phyloP scores from a whole-genome alignment of 177 flowering plant genomes.

The Vitis hybrid region DNA sequence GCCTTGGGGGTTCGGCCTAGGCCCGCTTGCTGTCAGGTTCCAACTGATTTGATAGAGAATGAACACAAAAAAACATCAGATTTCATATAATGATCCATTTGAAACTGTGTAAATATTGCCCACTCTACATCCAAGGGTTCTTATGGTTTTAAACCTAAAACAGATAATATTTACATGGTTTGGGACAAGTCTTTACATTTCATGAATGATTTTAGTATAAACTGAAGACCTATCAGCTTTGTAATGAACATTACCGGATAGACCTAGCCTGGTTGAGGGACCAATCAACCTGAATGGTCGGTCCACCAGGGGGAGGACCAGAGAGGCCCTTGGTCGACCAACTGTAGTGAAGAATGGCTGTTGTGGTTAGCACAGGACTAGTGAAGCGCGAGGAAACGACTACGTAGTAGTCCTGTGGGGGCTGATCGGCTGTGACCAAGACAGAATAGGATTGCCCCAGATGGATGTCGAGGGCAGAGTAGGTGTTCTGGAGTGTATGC shows the following conservation, averaged over 20 bases:
- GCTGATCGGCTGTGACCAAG: conserved; percentile 66
- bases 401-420: conserved; percentile 56
- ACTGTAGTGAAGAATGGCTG: conserved; percentile 65
- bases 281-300: conserved; percentile 49
- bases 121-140: too few relatives aligned
- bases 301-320: conserved; percentile 58
- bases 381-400: conserved; percentile 69
- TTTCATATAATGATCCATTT: background rate
- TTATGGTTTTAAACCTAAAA: too few relatives aligned
- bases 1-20: conserved; percentile 81
- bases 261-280: conserved; percentile 64
- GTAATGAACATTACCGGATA: conserved; percentile 36
- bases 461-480: conserved; percentile 58
- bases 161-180: too few relatives aligned
- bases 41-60: conserved; percentile 31
- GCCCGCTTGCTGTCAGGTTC: conserved; percentile 74
- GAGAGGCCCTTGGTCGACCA: conserved; percentile 46
- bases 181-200: background rate
- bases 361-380: conserved; percentile 47
- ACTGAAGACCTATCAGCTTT: background rate
- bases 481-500: conserved; percentile 60
- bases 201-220: background rate
- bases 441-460: conserved; percentile 70
- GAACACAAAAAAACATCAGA: background rate
- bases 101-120: too few relatives aligned